These are phyloP conservation scores for Psidium friedrichsthalianum DNA, from an alignment of 345 rosid species.

Conservation along the genomic window DNA sequence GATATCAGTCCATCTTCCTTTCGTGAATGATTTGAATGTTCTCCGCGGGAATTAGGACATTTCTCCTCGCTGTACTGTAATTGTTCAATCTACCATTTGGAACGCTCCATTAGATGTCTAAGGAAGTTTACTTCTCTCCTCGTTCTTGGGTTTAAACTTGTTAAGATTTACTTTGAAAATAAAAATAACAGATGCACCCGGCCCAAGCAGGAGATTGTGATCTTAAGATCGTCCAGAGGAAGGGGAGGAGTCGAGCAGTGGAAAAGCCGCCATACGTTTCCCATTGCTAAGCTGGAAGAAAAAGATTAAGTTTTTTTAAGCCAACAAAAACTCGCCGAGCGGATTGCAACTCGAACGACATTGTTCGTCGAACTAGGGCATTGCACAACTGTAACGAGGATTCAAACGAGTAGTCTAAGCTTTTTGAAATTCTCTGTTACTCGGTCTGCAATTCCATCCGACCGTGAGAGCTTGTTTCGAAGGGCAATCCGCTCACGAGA, in stretches of 20 bases:
- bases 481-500: too few relatives aligned
- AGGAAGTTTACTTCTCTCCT: background rate
- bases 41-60: background rate
- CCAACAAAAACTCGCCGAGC: background rate
- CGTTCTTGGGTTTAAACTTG: background rate
- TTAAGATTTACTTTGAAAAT: background rate
- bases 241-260: background rate
- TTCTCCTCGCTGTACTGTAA: background rate
- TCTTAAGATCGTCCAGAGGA: background rate
- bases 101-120: background rate
- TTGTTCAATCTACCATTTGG: background rate
- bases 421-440: fast-evolving
- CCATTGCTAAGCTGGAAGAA: background rate
- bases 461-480: background rate
- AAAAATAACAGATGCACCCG: background rate
- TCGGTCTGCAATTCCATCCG: background rate
- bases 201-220: background rate
- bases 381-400: background rate
- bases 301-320: background rate
- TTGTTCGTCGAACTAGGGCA: background rate
- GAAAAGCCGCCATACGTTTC: background rate
- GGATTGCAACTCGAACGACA: background rate
- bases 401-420: fast-evolving
- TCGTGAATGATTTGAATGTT: background rate
- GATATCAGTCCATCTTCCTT: background rate